phyloP scores from a whole-genome alignment of 371 early-diverging fungal species.

The Apophysomyces elegans region DNA sequence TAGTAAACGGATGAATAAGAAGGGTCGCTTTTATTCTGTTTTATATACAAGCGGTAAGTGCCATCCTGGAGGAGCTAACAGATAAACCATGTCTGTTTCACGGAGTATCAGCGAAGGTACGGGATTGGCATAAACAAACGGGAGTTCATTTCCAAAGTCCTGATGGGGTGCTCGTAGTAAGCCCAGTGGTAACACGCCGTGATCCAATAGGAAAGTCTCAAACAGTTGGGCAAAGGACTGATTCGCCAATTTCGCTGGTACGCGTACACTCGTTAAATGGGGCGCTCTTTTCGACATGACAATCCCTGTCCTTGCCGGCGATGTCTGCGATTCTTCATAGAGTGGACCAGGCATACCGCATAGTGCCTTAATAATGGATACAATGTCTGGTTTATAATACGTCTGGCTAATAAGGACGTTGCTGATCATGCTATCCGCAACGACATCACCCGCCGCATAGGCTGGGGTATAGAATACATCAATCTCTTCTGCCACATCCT shows the following conservation, averaged over 20 bases:
- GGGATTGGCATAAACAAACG: conserved; percentile 62
- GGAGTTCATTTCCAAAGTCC: conserved; percentile 46
- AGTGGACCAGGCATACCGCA: conserved; percentile 54
- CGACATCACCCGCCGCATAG: conserved; percentile 57
- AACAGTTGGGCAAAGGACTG: conserved; percentile 45
- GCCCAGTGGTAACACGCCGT: conserved; percentile 50
- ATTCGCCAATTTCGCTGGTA: conserved; percentile 44
- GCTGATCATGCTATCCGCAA: conserved; percentile 48
- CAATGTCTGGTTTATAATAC: conserved; percentile 55
- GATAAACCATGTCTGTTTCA: conserved; percentile 31
- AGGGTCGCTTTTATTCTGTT: neutral
- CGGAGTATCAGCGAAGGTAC: conserved; percentile 44
- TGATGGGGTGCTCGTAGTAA: conserved; percentile 48
- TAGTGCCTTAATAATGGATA: conserved; percentile 56
- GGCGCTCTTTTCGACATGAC: conserved; percentile 20
- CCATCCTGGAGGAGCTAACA: conserved; percentile 37
- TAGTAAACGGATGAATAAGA: too few species aligned
- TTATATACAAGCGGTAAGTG: neutral
- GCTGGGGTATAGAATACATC: conserved; percentile 48
- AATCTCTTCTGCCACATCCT: conserved; percentile 40
- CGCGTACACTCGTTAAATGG: conserved; percentile 40
- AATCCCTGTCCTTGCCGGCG: conserved; percentile 28
- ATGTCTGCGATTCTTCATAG: conserved; percentile 26
- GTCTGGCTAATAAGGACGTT: conserved; percentile 54
- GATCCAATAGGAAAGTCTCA: conserved; percentile 39